These are phyloP conservation scores for Chrysosporium keratinophilum DNA, from an alignment of 2,329 filamentous ascomycete genomes.

Conservation along the genomic window DNA sequence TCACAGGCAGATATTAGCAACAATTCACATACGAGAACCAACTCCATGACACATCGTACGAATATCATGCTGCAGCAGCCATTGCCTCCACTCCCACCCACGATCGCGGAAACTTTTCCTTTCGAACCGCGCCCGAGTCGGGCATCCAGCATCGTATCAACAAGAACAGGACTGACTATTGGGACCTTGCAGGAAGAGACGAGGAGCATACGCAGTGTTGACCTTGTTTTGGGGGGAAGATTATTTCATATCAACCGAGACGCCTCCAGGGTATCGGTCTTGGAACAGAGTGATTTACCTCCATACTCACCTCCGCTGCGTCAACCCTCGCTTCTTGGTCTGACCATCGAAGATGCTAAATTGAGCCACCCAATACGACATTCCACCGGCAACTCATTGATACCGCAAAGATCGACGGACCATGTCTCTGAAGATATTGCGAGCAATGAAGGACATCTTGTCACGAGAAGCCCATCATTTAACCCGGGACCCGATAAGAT, in stretches of 20 bases:
- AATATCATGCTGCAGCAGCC: too few relatives aligned
- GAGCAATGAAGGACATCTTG: not conserved
- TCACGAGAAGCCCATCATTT: slow-evolving; percentile 15
- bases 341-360: not conserved
- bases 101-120: not conserved
- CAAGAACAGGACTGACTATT: slow-evolving; percentile 23
- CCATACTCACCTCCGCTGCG: slow-evolving; percentile 16
- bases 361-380: not conserved
- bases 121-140: slow-evolving; percentile 19
- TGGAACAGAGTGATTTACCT: slow-evolving; percentile 16
- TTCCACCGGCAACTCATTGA: too few relatives aligned
- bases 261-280: slow-evolving; percentile 22
- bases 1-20: not conserved
- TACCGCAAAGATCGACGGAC: not conserved
- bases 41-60: not conserved
- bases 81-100: not conserved
- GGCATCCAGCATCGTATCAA: slow-evolving; percentile 25
- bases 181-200: slow-evolving; percentile 21
- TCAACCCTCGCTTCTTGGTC: not conserved
- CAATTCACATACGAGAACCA: not conserved
- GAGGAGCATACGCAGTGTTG: slow-evolving; percentile 22
- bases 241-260: slow-evolving; percentile 26
- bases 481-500: slow-evolving; percentile 16
- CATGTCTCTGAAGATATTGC: not conserved
- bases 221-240: slow-evolving; percentile 23